A percentile compares a stretch with the other conserved stretches of the same genome.
Evolutionary conservation across 192 early-diverging fungal genomes (phyloP).

Genomic region (Podila verticillata): DNA sequence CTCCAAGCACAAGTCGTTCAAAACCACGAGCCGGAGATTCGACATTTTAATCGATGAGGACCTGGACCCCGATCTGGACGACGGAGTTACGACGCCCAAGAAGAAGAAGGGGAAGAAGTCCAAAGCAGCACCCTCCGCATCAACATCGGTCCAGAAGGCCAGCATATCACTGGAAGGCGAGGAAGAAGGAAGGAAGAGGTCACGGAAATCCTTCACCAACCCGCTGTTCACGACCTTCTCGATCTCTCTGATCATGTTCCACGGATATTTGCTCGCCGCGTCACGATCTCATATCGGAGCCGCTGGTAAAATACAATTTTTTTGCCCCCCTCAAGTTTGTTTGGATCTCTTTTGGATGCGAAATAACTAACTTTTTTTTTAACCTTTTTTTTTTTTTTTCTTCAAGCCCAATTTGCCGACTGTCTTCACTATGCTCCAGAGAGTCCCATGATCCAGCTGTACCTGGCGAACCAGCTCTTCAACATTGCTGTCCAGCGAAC

Average conservation of each 20-base stretch:
- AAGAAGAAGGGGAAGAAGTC: not conserved
- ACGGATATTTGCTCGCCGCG: slow-evolving; percentile 69
- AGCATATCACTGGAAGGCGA: not conserved
- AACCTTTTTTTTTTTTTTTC: not conserved
- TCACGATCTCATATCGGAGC: slow-evolving; percentile 66
- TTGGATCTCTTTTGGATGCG: too few relatives aligned
- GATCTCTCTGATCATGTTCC: slow-evolving; percentile 57
- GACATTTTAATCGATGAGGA: not conserved
- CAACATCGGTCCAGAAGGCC: too few relatives aligned
- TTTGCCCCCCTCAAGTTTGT: too few relatives aligned
- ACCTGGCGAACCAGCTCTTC: slow-evolving; percentile 67
- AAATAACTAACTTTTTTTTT: not conserved
- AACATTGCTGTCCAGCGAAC: slow-evolving; percentile 76
- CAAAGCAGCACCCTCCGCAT: too few relatives aligned
- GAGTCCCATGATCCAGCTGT: slow-evolving; percentile 75
- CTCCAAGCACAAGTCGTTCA: not conserved
- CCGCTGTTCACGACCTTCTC: slow-evolving; percentile 13
- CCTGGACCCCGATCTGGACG: not conserved
- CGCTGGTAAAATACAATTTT: too few relatives aligned
- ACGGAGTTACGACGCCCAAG: not conserved
- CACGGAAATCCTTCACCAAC: slow-evolving; percentile 10
- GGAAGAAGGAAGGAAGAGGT: not conserved
- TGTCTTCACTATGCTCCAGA: slow-evolving; percentile 66
- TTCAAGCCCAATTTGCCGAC: slow-evolving; percentile 62
- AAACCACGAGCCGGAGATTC: not conserved